Evolutionary conservation across 331 rosid genomes (phyloP), one percentile per base, ranked within the genome.

Genomic region (Rosa hybrid): DNA sequence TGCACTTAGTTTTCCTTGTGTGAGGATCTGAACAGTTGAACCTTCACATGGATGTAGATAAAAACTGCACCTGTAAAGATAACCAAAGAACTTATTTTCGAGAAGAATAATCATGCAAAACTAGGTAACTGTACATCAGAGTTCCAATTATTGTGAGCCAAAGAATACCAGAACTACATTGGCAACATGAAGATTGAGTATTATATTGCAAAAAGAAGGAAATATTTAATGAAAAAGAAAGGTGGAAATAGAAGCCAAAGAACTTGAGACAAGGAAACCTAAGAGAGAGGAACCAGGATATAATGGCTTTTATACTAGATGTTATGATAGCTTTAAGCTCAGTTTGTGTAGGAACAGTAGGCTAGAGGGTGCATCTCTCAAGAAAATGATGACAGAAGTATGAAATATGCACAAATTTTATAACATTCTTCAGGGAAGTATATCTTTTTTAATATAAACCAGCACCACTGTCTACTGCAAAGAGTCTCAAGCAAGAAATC

Each of bases 1-100:
- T 72, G 98, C 99, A 78, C 99, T 96, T 62, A 96, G 84, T 84
- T 96, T 96, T 78, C 99, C 99, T 88, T 96, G 99, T 14, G 99
- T 91, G 80, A 96, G 90, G 84, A 91, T 90, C 90, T 91, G 99
- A 73, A 87, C 83, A 41, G 93, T 76, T 73, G 99, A 91, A 79
- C 97, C 99, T 89, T 96, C 99, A 54, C 90, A 93, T 71, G 99
- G 91, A 77, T 93, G 99, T 84, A 96, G 91, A 86, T 88, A 96
- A 89, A 96, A 96, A 83, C 99, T 96, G 87, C 98, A 96, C 80
- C 99, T 96, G 94, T 75, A 72, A 77, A 72, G 30, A 80, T 78
- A 51, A 60, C 74, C 71, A 77, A 84, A 60, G 49, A 75, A 76
- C 45, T 51, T 79, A 81, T 72, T 50, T 51, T 62, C 39, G 63